Base-by-base conservation (phyloP, 805 yeast species). In the Cyberlindnera samutprakarnensis region DNA sequence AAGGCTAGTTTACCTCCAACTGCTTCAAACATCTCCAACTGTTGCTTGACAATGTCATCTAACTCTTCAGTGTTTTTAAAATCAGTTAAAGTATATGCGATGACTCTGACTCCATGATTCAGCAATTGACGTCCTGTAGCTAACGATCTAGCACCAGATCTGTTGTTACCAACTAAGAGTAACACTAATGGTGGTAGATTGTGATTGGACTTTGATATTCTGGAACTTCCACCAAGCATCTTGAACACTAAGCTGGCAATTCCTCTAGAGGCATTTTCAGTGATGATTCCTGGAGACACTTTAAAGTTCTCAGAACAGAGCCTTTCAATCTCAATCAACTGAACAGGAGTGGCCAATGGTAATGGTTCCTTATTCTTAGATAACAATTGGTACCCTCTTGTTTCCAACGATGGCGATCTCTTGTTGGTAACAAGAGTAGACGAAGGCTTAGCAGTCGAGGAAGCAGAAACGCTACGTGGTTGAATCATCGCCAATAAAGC, bases 161-260 rank as follows among this genome's bases (percentile, higher is more conserved):
- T 63, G 34, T 77, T 76, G 27, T 80, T 79, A n/a, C 94, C 92
- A 4, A 73, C 74, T 18, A 86, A 61, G 2, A 80, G 58, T 11
- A 86, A 61, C 3, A 83, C 78, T 33, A 85, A 58, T 2, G 96
- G 95, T 7, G 87, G 82, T 14, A 83, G 66, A 50, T 87, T 86
- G 49, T 78, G 85, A 51, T 82, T 82, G n/a, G 64, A 60, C 18
- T 67, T 62, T 23, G 75, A 67, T 35, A 85, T 62, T 43, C 95
- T 64, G 6, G 73, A 64, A 9, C 70, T 54, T 1, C 94, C 94
- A 10, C 94, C 87, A 14, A 87, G 61, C 14, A 75, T 68, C 32
- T 68, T 64, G 18, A 78, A 62, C 2, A 81, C 67, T 31, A 81
- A 58, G 23, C 62, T 67, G 2, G 82, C 69, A 18, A 86, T 59